Evolutionary conservation across 495 filamentous ascomycete species (phyloP), one percentile per base, ranked within the genome.

Genomic region (Penicillium fimorum): DNA sequence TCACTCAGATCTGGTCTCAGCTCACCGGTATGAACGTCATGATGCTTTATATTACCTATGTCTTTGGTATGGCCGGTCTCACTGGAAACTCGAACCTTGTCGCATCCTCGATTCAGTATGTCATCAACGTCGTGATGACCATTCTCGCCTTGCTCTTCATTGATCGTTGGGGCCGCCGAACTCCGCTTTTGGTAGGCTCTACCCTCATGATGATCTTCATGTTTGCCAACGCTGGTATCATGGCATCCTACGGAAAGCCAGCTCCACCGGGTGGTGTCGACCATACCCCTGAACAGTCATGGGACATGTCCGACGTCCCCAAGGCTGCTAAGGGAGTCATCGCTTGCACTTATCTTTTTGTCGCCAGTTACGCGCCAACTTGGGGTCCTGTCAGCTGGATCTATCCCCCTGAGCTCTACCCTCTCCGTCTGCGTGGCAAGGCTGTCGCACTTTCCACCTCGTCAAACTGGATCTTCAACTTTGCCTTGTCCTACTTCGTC

Each of bases 1-100:
- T 90, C 62, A 88, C 84, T 0, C 90, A 92, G 67, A 87, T 94
- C 65, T 93, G 90, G 90, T 85, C 84, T 27, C 90, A 94, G 63
- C 75, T 93, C 18, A 89, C 87, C 1, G 90, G 90, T 13, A 91
- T 91, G 86, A 92, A 91, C 65, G 87, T 91, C 12, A 92, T 92
- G 87, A 90, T 91, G 83, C 82, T 83, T 61, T 73, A 83, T 55
- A 79, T 82, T 43, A 78, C 72, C 20, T 89, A 90, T 47, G 78
- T 89, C 58, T 89, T 89, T 59, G 82, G 83, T 22, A 89, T 89
- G 87, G 85, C 87, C 13, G 86, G 87, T 15, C 71, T 87, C 0
- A 77, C 75, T 1, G 76, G 77, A 30, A 76, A 84, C 22, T 52
- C 58, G 57, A 79, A 84, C 49, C 73, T 82, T 35, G 79, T 94